Evolutionary conservation across 1,284 basidiomycete species (phyloP).

Genomic region (Gymnopus androsaceus): DNA sequence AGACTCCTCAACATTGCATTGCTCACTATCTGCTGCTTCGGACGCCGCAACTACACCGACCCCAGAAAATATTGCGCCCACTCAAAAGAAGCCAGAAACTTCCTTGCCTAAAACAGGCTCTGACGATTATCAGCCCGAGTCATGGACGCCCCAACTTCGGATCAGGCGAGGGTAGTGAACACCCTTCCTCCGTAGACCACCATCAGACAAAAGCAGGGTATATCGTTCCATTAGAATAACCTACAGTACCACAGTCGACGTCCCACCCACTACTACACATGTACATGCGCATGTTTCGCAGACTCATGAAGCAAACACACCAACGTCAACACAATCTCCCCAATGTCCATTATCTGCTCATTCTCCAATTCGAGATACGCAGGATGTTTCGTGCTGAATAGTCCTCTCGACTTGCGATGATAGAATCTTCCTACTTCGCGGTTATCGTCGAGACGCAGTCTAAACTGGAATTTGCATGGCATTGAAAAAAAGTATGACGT

Average conservation of each 20-base stretch:
- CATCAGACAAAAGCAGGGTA: too few species aligned
- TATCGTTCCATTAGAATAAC: not conserved
- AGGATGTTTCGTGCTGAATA: slow-evolving; percentile 1
- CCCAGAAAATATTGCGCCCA: not conserved
- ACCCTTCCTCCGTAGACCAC: too few species aligned
- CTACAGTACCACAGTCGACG: not conserved
- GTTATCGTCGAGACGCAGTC: slow-evolving; percentile 3
- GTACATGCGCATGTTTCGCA: not conserved
- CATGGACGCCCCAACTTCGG: slow-evolving; percentile 13
- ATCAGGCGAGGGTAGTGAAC: slow-evolving; percentile 6
- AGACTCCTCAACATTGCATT: not conserved
- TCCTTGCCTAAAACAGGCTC: slow-evolving; percentile 13
- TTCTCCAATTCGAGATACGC: slow-evolving; percentile 3
- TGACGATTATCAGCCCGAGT: slow-evolving; percentile 17
- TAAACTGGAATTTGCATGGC: not conserved
- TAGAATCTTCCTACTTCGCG: slow-evolving; percentile 1
- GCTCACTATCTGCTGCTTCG: not conserved
- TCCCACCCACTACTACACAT: not conserved
- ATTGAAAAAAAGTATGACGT: too few species aligned
- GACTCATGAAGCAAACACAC: slow-evolving; percentile 1
- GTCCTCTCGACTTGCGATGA: not conserved
- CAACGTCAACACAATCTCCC: slow-evolving; percentile 4
- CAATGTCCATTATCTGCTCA: slow-evolving; percentile 2
- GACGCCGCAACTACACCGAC: not conserved
- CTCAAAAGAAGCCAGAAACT: not conserved